phyloP scores from a whole-genome alignment of 371 early-diverging fungal species.

The Saksenaea oblongispora region DNA sequence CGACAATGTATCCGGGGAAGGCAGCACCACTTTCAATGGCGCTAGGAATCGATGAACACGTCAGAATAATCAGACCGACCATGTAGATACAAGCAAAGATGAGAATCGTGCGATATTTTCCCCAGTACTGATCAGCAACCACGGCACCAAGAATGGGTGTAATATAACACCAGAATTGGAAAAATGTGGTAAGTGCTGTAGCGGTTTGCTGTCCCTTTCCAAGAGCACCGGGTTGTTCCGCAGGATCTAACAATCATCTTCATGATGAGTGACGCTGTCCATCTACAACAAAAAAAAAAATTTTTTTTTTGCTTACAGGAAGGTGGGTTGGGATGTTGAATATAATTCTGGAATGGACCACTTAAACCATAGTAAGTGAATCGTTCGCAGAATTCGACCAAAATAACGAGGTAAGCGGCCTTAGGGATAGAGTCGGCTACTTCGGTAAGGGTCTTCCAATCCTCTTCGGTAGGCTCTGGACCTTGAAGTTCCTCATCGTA shows the following conservation, averaged over 20 bases:
- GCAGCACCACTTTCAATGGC: constrained; percentile 56
- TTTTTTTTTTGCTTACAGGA: constrained; percentile 24
- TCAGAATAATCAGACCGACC: constrained; percentile 65
- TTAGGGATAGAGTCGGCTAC: constrained; percentile 40
- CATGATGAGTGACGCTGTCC: neutral
- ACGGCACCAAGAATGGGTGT: constrained; percentile 81
- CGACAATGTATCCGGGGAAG: constrained; percentile 65
- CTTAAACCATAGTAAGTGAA: constrained; percentile 79
- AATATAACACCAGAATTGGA: constrained; percentile 81
- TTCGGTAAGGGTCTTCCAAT: constrained; percentile 38
- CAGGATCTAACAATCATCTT: constrained; percentile 33
- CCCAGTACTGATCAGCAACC: constrained; percentile 79
- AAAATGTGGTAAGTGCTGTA: constrained; percentile 72
- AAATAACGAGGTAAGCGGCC: constrained; percentile 46
- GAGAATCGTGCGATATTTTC: constrained; percentile 81
- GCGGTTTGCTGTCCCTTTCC: constrained; percentile 58
- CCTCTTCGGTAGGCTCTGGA: constrained; percentile 47
- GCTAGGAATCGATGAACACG: constrained; percentile 60
- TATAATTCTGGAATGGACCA: constrained; percentile 71
- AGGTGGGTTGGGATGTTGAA: constrained; percentile 43
- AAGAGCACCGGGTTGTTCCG: constrained; percentile 48
- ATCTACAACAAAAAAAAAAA: neutral
- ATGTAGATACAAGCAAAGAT: constrained; percentile 67
- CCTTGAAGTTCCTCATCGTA: neutral
- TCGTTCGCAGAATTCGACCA: constrained; percentile 64